Evolutionary conservation across 1,284 basidiomycete species (phyloP).

Genomic region (Trichosporon faecale): DNA sequence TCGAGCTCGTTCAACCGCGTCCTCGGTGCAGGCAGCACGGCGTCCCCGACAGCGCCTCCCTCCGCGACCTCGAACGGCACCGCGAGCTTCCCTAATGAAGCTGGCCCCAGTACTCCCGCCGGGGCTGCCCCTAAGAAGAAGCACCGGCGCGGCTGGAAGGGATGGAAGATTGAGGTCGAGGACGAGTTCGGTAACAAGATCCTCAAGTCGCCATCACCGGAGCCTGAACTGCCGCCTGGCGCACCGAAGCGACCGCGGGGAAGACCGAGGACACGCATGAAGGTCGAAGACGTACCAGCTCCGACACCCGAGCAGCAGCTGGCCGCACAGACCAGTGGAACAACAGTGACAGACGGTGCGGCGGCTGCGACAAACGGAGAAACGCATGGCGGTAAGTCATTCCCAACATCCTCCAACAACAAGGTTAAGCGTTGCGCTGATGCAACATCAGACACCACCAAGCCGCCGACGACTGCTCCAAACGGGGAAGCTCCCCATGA

Average conservation of each 20-base stretch:
- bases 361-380: neutral
- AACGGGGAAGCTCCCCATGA: neutral
- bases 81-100: neutral
- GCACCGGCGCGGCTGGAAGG: constrained; percentile 43
- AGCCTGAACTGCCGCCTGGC: constrained; percentile 16
- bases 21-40: neutral
- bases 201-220: constrained; percentile 24
- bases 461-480: neutral
- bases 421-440: neutral
- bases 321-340: neutral
- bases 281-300: neutral
- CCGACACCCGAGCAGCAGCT: neutral
- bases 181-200: constrained; percentile 44
- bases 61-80: neutral
- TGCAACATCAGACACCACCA: neutral
- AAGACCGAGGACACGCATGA: constrained; percentile 17
- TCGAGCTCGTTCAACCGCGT: neutral
- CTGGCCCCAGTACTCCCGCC: neutral
- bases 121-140: constrained; percentile 29
- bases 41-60: neutral
- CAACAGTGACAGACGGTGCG: neutral
- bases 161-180: constrained; percentile 43
- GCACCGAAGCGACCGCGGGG: constrained; percentile 22
- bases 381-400: neutral
- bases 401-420: neutral